These are phyloP conservation scores for Agaricus subrufescens DNA, from an alignment of 768 basidiomycete species.

Conservation along the genomic window DNA sequence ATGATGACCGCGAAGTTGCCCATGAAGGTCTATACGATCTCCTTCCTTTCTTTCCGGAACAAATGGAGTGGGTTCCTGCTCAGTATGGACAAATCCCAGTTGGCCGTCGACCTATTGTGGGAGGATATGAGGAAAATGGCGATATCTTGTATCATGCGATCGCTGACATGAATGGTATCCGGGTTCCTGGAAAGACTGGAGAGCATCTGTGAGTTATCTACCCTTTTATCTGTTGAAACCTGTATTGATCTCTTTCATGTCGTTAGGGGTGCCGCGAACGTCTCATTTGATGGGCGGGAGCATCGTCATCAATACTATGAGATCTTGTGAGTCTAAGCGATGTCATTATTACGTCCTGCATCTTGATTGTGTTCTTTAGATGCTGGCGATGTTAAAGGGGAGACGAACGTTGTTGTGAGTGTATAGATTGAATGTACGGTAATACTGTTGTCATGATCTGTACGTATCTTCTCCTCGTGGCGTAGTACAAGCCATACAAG, in stretches of 20 bases:
- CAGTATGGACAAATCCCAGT: constrained; percentile 55
- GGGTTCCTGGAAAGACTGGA: constrained; percentile 70
- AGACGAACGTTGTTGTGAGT: neutral
- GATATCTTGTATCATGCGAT: constrained; percentile 65
- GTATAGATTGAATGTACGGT: too few relatives aligned
- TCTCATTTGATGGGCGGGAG: constrained; percentile 44
- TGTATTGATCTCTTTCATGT: neutral
- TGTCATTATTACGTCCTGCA: neutral
- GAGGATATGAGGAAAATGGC: constrained; percentile 72
- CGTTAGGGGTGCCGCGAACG: constrained; percentile 35
- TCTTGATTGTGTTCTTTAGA: constrained; percentile 16
- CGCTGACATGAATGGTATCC: constrained; percentile 42
- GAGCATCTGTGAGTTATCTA: constrained; percentile 54
- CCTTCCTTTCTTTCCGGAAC: constrained; percentile 57
- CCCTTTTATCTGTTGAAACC: neutral
- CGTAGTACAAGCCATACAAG: constrained; percentile 59
- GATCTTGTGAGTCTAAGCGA: constrained; percentile 37
- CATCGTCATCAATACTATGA: constrained; percentile 36
- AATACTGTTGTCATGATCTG: neutral
- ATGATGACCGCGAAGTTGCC: constrained; percentile 52
- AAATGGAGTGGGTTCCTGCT: constrained; percentile 74
- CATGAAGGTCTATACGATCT: constrained; percentile 72
- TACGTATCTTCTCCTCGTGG: constrained; percentile 36
- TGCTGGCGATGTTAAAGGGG: constrained; percentile 29
- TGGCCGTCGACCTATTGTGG: constrained; percentile 59